A percentile compares a stretch with the other conserved stretches of the same genome.
Evolutionary conservation across 164 flowering plant species (phyloP).

Genomic region (Vitis amurensis): DNA sequence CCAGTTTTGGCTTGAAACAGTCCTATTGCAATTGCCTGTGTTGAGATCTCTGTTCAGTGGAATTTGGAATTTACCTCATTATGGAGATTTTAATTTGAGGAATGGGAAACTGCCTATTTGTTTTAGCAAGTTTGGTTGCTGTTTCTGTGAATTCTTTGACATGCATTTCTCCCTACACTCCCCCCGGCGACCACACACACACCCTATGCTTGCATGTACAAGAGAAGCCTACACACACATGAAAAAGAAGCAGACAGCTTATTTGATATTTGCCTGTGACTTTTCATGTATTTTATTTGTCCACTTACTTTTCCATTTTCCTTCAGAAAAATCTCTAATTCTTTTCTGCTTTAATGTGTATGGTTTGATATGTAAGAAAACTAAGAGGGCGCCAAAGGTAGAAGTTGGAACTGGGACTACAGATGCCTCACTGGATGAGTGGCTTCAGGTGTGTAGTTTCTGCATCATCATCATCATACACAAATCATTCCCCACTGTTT

Average conservation of each 20-base stretch:
- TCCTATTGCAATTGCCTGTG: neutral
- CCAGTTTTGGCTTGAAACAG: neutral
- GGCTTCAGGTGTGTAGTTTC: slow-evolving; percentile 71
- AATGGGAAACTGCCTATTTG: neutral
- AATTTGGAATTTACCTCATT: no score
- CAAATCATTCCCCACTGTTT: neutral
- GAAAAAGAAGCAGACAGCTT: neutral
- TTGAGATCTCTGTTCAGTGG: neutral
- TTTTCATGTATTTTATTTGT: neutral
- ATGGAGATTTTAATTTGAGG: neutral
- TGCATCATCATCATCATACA: neutral
- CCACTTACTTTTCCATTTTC: neutral
- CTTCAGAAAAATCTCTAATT: neutral
- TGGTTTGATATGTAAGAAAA: slow-evolving; percentile 52
- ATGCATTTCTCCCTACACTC: no score
- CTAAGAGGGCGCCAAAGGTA: slow-evolving; percentile 84
- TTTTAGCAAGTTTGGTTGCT: neutral
- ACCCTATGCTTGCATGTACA: no score
- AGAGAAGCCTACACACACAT: no score
- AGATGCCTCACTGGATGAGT: slow-evolving; percentile 86
- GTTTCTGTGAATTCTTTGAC: no score
- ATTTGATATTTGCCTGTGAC: neutral
- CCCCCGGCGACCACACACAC: no score
- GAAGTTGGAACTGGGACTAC: slow-evolving; percentile 83
- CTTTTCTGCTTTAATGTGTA: slow-evolving; percentile 2